Base-by-base conservation (phyloP, 805 yeast species). In the Ogataea degrootiae region DNA sequence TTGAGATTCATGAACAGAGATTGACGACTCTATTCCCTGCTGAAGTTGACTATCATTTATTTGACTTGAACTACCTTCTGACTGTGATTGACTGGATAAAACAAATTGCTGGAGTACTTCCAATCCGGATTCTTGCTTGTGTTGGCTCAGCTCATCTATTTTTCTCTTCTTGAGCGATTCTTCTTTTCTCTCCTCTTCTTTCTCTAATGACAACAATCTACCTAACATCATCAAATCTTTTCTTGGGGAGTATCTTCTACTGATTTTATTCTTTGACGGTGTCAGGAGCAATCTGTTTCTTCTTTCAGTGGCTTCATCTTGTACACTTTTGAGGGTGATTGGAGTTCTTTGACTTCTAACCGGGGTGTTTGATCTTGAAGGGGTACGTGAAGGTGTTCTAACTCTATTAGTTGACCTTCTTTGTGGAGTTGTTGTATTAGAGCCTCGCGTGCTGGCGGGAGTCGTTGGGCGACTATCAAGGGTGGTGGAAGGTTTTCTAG, bases 231-330 rank as follows among this genome's bases (percentile, higher is more conserved):
- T 35, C 41, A 68, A 50, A 45, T 68, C 72, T 16, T 51, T 53
- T 12, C 61, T 41, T 2, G 72, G 71, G 7, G 69, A 62, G 39
- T 67, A 68, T 12, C 65, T 44, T 22, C 48, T 53, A 38, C 37
- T 54, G 29, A 45, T 49, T 42, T 54, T 55, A 40, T 55, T 57
- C 41, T 51, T 56, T 2, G 65, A 56, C 1, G 66, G 63, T 4
- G 69, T 63, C 7, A 62, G 46, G 5, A 65, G 47, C 16, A 60
- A 46, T 22, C 62, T 47, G 39, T 60, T 61, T 47, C 66, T 43
- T 33, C 65, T 53, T 11, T 69, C 70, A 4, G 66, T 60, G 11
- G 63, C 53, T 7, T 62, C 59, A 44, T 62, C 67, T 11, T 62
- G 56, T 22, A 66, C 53, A 0, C 67, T 63, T 31, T 57, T 53